Evolutionary conservation across 208 protist genomes (phyloP).

Genomic region (Novymonas esmeraldas): DNA sequence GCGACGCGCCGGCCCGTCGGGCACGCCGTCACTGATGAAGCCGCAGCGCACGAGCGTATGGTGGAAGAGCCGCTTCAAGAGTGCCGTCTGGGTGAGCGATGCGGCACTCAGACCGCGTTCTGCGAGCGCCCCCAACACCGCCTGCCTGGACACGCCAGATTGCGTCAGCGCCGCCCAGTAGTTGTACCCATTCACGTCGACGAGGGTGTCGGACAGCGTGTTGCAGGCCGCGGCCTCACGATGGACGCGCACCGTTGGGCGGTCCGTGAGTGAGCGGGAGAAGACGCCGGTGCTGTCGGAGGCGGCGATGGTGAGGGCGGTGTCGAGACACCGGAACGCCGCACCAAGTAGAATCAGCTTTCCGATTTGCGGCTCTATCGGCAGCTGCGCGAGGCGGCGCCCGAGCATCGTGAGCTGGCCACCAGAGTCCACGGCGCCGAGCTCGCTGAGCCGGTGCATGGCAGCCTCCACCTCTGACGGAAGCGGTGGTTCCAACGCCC

Average conservation of each 20-base stretch:
- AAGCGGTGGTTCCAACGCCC: constrained; percentile 78
- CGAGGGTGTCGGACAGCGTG: constrained; percentile 86
- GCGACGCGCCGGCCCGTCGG: background rate
- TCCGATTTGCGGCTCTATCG: constrained; percentile 71
- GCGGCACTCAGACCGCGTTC: constrained; percentile 67
- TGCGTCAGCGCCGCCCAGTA: constrained; percentile 72
- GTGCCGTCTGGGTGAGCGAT: constrained; percentile 55
- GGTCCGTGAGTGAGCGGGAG: constrained; percentile 45
- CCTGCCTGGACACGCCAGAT: constrained; percentile 38
- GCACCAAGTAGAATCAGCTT: constrained; percentile 94
- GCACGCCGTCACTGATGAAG: constrained; percentile 37
- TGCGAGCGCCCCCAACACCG: constrained; percentile 46
- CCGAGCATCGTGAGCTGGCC: constrained; percentile 91
- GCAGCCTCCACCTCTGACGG: constrained; percentile 53
- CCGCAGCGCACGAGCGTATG: constrained; percentile 52
- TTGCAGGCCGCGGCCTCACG: constrained; percentile 75
- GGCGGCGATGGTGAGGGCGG: constrained; percentile 94
- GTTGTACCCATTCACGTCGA: constrained; percentile 90
- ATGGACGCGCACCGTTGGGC: constrained; percentile 62
- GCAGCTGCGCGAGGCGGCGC: constrained; percentile 73
- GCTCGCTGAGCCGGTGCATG: constrained; percentile 70
- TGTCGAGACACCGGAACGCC: constrained; percentile 93
- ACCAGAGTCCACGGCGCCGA: constrained; percentile 77
- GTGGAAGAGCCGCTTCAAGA: constrained; percentile 81
- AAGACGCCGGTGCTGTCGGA: constrained; percentile 65